These are phyloP conservation scores for Solanum hybrid DNA, from an alignment of 305 asterid genomes.

Conservation along the genomic window DNA sequence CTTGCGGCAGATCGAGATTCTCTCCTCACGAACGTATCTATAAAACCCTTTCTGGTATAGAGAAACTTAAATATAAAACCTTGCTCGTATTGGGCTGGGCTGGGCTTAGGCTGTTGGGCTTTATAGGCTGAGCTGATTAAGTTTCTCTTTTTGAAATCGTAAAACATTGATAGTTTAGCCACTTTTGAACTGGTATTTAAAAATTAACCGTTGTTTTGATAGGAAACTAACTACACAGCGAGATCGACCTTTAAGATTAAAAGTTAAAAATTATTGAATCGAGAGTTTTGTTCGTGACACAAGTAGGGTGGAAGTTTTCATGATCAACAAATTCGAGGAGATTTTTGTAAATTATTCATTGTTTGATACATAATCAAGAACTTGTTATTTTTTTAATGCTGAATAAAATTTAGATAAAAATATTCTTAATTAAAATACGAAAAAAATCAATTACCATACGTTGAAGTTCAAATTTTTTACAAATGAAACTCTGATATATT, in stretches of 20 bases:
- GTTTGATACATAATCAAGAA: no score
- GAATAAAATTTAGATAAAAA: no score
- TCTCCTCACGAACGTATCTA: background rate
- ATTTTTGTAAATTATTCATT: no score
- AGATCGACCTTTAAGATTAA: background rate
- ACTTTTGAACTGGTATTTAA: background rate
- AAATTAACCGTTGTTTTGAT: background rate
- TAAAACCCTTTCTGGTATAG: background rate
- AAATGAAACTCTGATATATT: no score
- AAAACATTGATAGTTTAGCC: background rate
- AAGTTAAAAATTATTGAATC: background rate
- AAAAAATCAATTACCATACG: background rate
- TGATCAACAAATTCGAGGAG: background rate
- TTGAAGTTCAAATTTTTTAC: background rate
- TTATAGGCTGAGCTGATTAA: background rate
- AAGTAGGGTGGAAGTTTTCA: background rate
- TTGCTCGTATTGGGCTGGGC: background rate
- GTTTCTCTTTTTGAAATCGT: background rate
- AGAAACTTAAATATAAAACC: background rate
- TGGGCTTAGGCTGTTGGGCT: background rate
- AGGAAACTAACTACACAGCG: no score
- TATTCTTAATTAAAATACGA: background rate
- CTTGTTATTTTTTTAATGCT: no score
- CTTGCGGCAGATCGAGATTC: conserved; percentile 2
- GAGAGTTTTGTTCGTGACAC: no score